These are phyloP conservation scores for Pisolithus tinctorius DNA, from an alignment of 768 basidiomycete species.

Conservation along the genomic window DNA sequence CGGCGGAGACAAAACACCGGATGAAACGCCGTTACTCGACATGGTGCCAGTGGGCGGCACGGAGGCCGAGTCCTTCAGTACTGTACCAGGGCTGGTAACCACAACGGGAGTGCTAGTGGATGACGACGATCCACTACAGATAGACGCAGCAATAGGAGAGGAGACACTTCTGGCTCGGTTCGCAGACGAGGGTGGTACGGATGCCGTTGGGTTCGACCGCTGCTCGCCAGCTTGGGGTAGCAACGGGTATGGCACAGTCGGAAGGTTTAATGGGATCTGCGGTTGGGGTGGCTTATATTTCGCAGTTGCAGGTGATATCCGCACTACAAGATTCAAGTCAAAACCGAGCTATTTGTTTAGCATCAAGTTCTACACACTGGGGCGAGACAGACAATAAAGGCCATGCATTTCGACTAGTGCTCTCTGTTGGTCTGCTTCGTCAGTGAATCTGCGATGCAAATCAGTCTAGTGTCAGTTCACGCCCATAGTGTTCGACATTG, in stretches of 20 bases:
- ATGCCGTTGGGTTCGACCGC: constrained; percentile 37
- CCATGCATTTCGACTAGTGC: constrained; percentile 91
- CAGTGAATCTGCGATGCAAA: constrained; percentile 59
- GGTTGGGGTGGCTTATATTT: constrained; percentile 66
- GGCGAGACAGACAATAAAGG: constrained; percentile 80
- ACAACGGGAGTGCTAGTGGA: constrained; percentile 30
- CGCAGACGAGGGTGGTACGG: constrained; percentile 41
- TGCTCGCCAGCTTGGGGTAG: constrained; percentile 21
- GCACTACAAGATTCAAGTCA: constrained; percentile 51
- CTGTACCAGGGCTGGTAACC: constrained; percentile 40
- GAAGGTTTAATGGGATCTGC: constrained; percentile 34
- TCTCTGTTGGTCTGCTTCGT: constrained; percentile 83
- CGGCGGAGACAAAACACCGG: constrained; percentile 42
- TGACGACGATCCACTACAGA: constrained; percentile 13
- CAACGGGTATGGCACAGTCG: constrained; percentile 40
- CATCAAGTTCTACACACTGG: constrained; percentile 49
- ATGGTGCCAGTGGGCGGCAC: constrained; percentile 45
- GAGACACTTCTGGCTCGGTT: constrained; percentile 60
- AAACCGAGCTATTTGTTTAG: constrained; percentile 1
- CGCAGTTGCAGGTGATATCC: constrained; percentile 84
- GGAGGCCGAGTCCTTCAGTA: constrained; percentile 47
- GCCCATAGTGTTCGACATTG: constrained; percentile 5
- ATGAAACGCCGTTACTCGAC: constrained; percentile 39
- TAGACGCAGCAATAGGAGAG: constrained; percentile 51
- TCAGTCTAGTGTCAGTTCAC: constrained; percentile 1